phyloP scores from a whole-genome alignment of 805 yeast species.

The Candida germanica region DNA sequence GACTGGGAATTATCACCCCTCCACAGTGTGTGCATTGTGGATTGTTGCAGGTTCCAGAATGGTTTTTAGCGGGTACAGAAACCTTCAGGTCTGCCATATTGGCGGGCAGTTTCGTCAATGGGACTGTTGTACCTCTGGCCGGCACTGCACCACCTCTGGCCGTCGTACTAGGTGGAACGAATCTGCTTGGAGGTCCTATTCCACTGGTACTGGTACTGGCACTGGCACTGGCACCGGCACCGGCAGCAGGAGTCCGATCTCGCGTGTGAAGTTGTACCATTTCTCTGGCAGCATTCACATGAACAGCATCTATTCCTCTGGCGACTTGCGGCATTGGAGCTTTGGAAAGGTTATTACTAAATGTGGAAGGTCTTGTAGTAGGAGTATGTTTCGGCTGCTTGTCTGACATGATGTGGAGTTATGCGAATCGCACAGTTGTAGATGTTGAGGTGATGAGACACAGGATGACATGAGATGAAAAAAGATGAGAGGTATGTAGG shows the following conservation, averaged over 20 bases:
- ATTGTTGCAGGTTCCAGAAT: conserved; percentile 33
- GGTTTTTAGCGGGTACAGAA: conserved; percentile 44
- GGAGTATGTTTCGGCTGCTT: too few relatives aligned
- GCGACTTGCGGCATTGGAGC: not conserved
- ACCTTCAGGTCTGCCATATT: conserved; percentile 6
- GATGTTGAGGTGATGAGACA: too few relatives aligned
- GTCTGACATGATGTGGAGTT: too few relatives aligned
- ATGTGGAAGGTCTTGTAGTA: not conserved
- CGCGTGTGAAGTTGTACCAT: conserved; percentile 52
- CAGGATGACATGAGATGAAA: too few relatives aligned
- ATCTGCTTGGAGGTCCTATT: not conserved
- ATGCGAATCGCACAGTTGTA: too few relatives aligned
- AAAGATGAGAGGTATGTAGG: too few relatives aligned
- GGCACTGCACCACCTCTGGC: not conserved
- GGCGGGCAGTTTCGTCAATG: not conserved
- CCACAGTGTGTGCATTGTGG: conserved; percentile 66
- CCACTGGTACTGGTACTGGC: not conserved
- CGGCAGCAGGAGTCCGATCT: conserved; percentile 27
- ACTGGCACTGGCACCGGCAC: not conserved
- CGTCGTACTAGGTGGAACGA: not conserved
- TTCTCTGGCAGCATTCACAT: conserved; percentile 60
- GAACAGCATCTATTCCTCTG: conserved; percentile 51
- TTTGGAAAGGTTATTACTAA: not conserved
- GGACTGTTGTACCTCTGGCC: not conserved
- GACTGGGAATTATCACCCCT: conserved; percentile 73